Percentiles rank a stretch among this genome's conserved stretches.
phyloP scores from a whole-genome alignment of 1,139 yeast species.

The Pichia norvegensis region DNA sequence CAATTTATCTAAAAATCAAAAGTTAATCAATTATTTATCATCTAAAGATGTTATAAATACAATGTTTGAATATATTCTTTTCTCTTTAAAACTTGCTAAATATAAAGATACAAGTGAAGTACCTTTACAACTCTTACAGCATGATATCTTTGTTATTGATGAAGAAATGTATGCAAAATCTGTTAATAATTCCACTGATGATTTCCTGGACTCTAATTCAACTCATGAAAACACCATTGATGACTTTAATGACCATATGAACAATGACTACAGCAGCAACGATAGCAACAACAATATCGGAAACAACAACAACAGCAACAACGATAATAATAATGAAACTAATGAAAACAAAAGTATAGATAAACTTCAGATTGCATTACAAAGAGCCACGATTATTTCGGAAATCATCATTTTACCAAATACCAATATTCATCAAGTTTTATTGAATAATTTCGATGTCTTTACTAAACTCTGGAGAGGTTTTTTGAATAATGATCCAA shows the following conservation, averaged over 20 bases:
- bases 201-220: slow-evolving; percentile 5
- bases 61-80: slow-evolving; percentile 59
- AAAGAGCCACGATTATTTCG: slow-evolving; percentile 21
- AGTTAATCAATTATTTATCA: slow-evolving; percentile 68
- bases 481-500: slow-evolving; percentile 22
- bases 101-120: slow-evolving; percentile 1
- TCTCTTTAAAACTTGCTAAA: slow-evolving; percentile 17
- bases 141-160: slow-evolving; percentile 8
- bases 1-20: slow-evolving; percentile 64
- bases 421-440: slow-evolving; percentile 17
- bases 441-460: slow-evolving; percentile 17
- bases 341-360: slow-evolving; percentile 10
- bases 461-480: slow-evolving; percentile 28
- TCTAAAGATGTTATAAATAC: slow-evolving; percentile 59
- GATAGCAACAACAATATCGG: slow-evolving; percentile 1
- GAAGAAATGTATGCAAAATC: slow-evolving; percentile 1
- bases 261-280: not conserved
- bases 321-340: slow-evolving; percentile 10
- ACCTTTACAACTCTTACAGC: slow-evolving; percentile 12
- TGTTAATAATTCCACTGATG: slow-evolving; percentile 7
- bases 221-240: slow-evolving; percentile 14
- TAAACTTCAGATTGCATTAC: slow-evolving; percentile 14
- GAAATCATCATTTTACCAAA: slow-evolving; percentile 21
- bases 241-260: slow-evolving; percentile 12
- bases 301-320: slow-evolving; percentile 4